Conservation (phyloP, 192 early-diverging fungal species). For the Dissophora globulifera region DNA sequence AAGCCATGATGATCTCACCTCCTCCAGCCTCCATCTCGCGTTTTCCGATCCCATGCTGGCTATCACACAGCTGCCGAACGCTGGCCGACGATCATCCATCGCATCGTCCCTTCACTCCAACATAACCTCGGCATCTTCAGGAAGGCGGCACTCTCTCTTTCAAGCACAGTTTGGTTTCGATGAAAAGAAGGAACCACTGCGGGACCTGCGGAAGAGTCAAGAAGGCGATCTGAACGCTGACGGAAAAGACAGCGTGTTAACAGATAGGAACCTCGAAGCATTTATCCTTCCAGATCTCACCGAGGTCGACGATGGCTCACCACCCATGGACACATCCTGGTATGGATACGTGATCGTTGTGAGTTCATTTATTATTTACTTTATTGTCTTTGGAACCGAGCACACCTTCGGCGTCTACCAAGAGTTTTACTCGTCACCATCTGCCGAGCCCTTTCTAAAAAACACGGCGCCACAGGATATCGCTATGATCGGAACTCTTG, state of each 20-base stretch:
- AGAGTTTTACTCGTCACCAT: conserved; percentile 32
- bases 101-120: conserved; percentile 41
- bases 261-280: conserved; percentile 21
- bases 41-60: conserved; percentile 52
- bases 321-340: conserved; percentile 49
- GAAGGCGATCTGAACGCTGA: background rate
- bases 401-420: conserved; percentile 53
- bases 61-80: conserved; percentile 44
- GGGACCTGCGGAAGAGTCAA: background rate
- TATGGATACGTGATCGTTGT: conserved; percentile 48
- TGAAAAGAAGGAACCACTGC: conserved; percentile 11
- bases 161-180: conserved; percentile 8
- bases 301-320: conserved; percentile 22
- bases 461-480: conserved; percentile 14
- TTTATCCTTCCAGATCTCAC: conserved; percentile 8
- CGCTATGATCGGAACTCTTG: conserved; percentile 49
- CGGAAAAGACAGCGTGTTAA: background rate
- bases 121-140: conserved; percentile 7
- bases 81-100: conserved; percentile 26
- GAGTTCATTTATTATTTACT: conserved; percentile 35
- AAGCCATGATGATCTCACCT: conserved; percentile 5
- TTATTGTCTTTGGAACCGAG: conserved; percentile 51
- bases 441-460: conserved; percentile 34
- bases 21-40: conserved; percentile 25
- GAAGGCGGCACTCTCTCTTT: conserved; percentile 15